Evolutionary conservation across 257 asterid genomes (phyloP).

Genomic region (Solanum appendiculatum): DNA sequence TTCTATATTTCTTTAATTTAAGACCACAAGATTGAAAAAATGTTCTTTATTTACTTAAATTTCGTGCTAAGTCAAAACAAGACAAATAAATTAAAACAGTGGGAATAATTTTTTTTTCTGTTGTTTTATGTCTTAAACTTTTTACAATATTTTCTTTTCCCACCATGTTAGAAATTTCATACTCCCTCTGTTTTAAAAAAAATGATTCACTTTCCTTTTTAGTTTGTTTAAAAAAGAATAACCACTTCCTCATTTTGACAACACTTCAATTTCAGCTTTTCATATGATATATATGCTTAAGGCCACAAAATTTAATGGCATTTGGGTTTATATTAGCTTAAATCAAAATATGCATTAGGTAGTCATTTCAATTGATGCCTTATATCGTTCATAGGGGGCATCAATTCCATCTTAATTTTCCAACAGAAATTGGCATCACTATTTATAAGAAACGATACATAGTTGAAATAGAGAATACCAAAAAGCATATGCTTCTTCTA

Average conservation of each 20-base stretch:
- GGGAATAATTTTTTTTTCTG: neutral
- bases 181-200: no score
- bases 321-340: no score
- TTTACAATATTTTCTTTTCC: neutral
- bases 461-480: no score
- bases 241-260: no score
- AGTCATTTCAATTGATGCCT: neutral
- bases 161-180: neutral
- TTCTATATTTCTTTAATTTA: neutral
- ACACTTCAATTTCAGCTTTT: no score
- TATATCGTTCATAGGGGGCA: neutral
- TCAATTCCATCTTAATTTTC: neutral
- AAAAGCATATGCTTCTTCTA: neutral
- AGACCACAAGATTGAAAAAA: neutral
- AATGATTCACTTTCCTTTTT: no score
- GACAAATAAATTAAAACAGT: neutral
- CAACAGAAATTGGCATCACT: neutral
- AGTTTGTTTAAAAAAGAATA: no score
- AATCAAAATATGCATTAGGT: neutral
- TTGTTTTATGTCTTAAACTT: neutral
- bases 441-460: neutral
- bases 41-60: neutral
- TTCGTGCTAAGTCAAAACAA: neutral
- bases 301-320: no score
- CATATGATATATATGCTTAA: no score